Evolutionary conservation across 345 rosid genomes (phyloP).

Genomic region (Eucalyptus melliodora): DNA sequence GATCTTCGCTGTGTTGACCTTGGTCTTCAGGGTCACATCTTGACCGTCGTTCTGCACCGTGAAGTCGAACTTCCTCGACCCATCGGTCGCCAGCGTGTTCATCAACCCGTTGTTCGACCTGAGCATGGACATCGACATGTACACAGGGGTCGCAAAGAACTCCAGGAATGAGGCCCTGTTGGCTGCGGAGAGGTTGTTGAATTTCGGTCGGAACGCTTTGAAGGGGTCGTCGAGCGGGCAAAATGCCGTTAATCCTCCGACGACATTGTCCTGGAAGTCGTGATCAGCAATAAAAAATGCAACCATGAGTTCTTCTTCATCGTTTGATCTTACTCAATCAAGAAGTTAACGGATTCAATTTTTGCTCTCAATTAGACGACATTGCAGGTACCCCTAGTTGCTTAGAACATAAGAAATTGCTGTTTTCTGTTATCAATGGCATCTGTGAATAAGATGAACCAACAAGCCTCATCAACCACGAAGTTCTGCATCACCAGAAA

Average conservation of each 20-base stretch:
- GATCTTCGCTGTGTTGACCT: constrained; percentile 53
- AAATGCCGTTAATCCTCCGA: constrained; percentile 93
- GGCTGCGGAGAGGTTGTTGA: constrained; percentile 68
- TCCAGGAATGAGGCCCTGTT: constrained; percentile 61
- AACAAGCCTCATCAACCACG: background rate
- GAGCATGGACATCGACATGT: constrained; percentile 62
- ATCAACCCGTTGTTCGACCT: constrained; percentile 75
- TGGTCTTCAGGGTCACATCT: constrained; percentile 62
- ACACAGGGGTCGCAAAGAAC: constrained; percentile 63
- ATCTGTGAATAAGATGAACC: background rate
- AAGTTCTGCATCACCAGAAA: background rate
- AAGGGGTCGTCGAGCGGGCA: constrained; percentile 88
- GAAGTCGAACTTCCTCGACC: constrained; percentile 65
- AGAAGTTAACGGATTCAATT: background rate
- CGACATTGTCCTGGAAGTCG: constrained; percentile 37
- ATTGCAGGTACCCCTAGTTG: background rate
- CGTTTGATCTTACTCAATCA: background rate
- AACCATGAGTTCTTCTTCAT: background rate
- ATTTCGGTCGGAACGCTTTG: constrained; percentile 71
- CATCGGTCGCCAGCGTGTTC: constrained; percentile 93
- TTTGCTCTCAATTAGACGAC: background rate
- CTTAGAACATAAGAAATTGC: background rate
- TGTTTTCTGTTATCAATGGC: background rate
- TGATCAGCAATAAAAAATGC: background rate
- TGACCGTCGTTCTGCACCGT: constrained; percentile 82